Base-by-base conservation (phyloP, 257 asterid species). In the Salvia splendens region DNA sequence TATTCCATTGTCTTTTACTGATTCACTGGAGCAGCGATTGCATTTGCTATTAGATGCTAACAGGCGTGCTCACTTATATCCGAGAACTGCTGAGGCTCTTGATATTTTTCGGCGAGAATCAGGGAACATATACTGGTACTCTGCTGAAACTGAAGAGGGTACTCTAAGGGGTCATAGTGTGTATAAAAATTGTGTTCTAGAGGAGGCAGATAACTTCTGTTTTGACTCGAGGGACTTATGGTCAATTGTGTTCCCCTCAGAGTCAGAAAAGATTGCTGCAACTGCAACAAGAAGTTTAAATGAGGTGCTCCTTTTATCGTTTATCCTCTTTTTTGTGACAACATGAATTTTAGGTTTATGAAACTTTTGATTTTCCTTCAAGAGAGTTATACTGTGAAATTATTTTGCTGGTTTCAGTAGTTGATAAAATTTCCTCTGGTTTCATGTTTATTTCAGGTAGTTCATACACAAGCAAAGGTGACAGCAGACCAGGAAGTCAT, bases 381-480 rank as follows among this genome's bases (percentile, higher is more conserved):
- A 54, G 61, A 49, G 60, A 61, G 64, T 61, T 51, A 50, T 56
- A 64, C 24, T 59, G 42, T 11, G 17, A 68, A 41, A 24, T 67
- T 51, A 54, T n/a, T 5, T 60, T 41, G 35, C n/a, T 61, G 53
- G 48, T 43, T 41, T 46, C 38, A 33, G 47, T 55, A 35, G 59
- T 62, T 61, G 51, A 40, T 40, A 1, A 8, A 7, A 8, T 40
- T 8, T 40, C 45, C 11, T 40, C 6, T 60, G 36, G 62, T 16
- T 52, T 58, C 48, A 53, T 65, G 65, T 65, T 30, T 78, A 72
- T 53, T 74, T 53, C 83, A 94, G 99, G 95, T 84, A 40, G 97
- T 94, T 84, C 97, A 91, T 74, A 94, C 99, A 60, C 99, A 94
- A 78, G 87, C 99, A 63, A 94, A 91, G 78, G 92, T 94, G 77